A percentile compares a stretch with the other conserved stretches of the same genome.
Conservation (phyloP, 441 rosid genomes). For the Corymbia citriodora region DNA sequence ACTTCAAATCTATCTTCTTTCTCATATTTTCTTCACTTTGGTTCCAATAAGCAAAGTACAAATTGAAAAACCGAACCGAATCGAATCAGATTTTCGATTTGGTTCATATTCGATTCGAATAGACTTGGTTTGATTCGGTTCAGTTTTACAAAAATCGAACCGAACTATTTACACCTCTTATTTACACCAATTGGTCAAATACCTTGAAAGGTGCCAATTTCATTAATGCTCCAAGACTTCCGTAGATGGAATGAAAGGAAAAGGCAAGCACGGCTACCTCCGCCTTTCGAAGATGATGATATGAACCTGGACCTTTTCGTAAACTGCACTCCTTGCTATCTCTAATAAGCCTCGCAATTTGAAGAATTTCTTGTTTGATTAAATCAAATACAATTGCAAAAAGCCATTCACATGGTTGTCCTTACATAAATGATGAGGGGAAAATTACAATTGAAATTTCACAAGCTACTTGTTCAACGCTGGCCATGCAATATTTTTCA, state of each 20-base stretch:
- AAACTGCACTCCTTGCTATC: not conserved
- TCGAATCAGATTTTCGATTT: no score
- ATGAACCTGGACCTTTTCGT: not conserved
- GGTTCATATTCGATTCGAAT: no score
- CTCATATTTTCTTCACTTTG: no score
- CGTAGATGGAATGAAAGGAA: not conserved
- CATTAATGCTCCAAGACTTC: not conserved
- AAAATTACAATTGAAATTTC: not conserved
- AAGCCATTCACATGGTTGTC: not conserved
- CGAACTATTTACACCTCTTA: no score
- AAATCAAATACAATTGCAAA: not conserved
- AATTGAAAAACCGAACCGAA: no score
- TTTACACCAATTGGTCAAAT: not conserved
- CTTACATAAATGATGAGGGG: not conserved
- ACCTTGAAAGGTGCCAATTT: not conserved
- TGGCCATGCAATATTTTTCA: not conserved
- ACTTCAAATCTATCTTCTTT: no score
- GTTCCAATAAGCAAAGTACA: no score
- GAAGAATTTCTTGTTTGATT: not conserved
- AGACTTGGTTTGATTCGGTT: no score
- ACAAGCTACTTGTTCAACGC: fast-evolving
- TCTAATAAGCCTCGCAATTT: not conserved
- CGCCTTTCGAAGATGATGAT: not conserved
- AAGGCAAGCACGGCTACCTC: not conserved
- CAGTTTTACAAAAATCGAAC: no score